Evolutionary conservation across 1,284 basidiomycete genomes (phyloP).

Genomic region (Sanghuangporus weigelae): DNA sequence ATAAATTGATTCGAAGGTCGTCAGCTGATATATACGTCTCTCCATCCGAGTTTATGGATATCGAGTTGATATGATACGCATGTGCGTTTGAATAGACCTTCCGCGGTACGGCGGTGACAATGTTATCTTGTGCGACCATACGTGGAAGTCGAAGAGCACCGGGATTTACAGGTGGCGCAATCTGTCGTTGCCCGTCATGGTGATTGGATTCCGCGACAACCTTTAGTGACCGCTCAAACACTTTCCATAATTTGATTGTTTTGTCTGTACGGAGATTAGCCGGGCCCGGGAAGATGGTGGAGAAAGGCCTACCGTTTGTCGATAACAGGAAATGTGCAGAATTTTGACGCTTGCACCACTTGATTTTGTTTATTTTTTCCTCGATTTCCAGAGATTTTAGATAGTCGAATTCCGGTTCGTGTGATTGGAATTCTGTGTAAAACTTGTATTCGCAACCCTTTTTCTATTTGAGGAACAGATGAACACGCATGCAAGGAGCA

Average conservation of each 20-base stretch:
- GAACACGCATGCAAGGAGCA: conserved; percentile 26
- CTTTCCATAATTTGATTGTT: conserved; percentile 99
- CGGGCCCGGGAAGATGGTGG: neutral
- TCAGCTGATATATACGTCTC: conserved; percentile 99
- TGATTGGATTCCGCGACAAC: conserved; percentile 98
- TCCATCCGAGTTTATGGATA: conserved; percentile 98
- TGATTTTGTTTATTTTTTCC: conserved; percentile 99
- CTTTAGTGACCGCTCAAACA: conserved; percentile 96
- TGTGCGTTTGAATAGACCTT: conserved; percentile 99
- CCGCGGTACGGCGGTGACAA: conserved; percentile 96
- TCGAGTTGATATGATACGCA: conserved; percentile 99
- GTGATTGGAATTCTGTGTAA: conserved; percentile 99
- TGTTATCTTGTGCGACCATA: conserved; percentile 93
- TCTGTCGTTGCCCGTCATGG: conserved; percentile 67
- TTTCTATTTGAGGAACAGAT: conserved; percentile 56
- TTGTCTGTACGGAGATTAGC: conserved; percentile 66
- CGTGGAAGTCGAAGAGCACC: conserved; percentile 76
- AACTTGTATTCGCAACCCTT: conserved; percentile 99
- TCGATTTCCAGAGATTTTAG: conserved; percentile 99
- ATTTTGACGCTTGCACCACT: conserved; percentile 99
- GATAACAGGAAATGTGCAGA: conserved; percentile 95
- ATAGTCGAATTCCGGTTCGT: conserved; percentile 99
- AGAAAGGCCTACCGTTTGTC: conserved; percentile 75
- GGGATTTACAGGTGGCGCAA: conserved; percentile 52
- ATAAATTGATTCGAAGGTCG: conserved; percentile 94